A percentile compares a stretch with the other conserved stretches of the same genome.
These are phyloP conservation scores for Aquilaria sinensis DNA, from an alignment of 345 rosid species.

Conservation along the genomic window DNA sequence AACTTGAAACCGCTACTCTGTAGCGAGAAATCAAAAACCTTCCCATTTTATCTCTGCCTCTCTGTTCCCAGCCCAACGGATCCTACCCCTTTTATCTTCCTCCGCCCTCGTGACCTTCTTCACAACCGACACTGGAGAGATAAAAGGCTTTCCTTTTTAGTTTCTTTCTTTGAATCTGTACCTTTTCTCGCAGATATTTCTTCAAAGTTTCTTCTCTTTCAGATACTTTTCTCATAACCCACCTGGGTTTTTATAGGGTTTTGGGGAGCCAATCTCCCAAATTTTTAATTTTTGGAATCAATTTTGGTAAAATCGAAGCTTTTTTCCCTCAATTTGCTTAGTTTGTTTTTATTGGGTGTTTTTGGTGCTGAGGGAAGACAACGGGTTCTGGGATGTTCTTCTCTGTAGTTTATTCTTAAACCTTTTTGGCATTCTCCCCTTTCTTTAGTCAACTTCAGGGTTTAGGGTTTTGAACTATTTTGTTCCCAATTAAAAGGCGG, in stretches of 20 bases:
- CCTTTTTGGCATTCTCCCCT: slow-evolving; percentile 30
- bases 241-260: slow-evolving; percentile 22
- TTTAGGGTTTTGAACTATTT: slow-evolving; percentile 37
- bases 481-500: slow-evolving; percentile 1
- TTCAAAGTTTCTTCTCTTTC: slow-evolving; percentile 11
- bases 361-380: neutral
- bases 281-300: neutral
- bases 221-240: neutral
- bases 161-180: neutral
- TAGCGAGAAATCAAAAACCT: neutral
- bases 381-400: slow-evolving; percentile 12
- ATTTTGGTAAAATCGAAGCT: neutral
- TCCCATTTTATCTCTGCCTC: neutral
- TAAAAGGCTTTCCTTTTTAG: neutral
- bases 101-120: slow-evolving; percentile 16
- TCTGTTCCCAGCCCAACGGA: slow-evolving; percentile 8
- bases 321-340: neutral
- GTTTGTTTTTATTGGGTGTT: neutral
- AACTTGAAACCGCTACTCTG: neutral
- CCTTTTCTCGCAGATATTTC: neutral
- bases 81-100: slow-evolving; percentile 8
- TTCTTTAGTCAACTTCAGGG: slow-evolving; percentile 23
- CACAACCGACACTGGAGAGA: too few relatives aligned
- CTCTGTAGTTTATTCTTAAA: slow-evolving; percentile 5
- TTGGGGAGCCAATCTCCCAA: slow-evolving; percentile 5